These are phyloP conservation scores for Mycena citricolor DNA, from an alignment of 1,284 basidiomycete species.

Conservation along the genomic window DNA sequence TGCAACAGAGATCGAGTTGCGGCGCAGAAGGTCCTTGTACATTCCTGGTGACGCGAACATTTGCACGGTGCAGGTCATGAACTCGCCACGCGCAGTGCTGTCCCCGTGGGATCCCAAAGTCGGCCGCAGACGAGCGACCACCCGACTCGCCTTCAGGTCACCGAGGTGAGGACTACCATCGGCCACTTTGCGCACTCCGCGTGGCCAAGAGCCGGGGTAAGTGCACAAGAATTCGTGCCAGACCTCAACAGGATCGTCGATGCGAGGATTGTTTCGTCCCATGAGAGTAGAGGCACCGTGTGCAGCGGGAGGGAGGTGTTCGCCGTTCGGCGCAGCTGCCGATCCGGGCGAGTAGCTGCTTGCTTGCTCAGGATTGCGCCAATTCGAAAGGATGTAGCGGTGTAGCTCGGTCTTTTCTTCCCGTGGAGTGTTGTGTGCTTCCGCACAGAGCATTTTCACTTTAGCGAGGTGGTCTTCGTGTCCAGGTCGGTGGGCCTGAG, in stretches of 20 bases:
- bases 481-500: constrained; percentile 39
- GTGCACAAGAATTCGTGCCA: constrained; percentile 44
- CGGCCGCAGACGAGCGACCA: constrained; percentile 43
- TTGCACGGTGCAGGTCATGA: constrained; percentile 36
- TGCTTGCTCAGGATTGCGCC: constrained; percentile 28
- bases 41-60: constrained; percentile 36
- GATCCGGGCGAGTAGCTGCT: no score
- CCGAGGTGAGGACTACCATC: constrained; percentile 37
- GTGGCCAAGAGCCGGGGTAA: constrained; percentile 44
- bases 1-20: constrained; percentile 23
- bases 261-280: constrained; percentile 40
- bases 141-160: constrained; percentile 44
- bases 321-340: neutral
- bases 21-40: constrained; percentile 26
- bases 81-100: constrained; percentile 34
- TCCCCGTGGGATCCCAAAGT: constrained; percentile 29
- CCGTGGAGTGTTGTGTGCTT: constrained; percentile 37
- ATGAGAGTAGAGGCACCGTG: constrained; percentile 5
- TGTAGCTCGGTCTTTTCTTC: constrained; percentile 39
- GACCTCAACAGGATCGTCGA: constrained; percentile 42
- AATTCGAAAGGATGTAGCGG: constrained; percentile 35
- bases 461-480: constrained; percentile 37
- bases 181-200: constrained; percentile 41
- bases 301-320: constrained; percentile 6
- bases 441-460: constrained; percentile 38